Conservation (phyloP, 805 yeast species). For the Barnettozyma wickerhamii region DNA sequence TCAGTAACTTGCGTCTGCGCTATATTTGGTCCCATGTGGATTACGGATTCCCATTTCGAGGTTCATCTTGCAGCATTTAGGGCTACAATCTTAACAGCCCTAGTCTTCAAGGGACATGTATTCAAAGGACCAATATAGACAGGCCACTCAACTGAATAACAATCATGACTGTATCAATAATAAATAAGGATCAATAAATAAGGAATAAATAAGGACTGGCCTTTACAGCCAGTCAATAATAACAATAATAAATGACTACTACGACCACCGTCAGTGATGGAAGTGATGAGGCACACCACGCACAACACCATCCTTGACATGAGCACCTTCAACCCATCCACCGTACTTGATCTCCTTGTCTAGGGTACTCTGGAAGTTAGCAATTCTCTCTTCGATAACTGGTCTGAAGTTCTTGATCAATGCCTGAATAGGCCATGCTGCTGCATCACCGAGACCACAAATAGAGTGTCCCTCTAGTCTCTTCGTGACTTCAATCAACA, state of each 20-base stretch:
- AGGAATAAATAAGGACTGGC: constrained; percentile 8
- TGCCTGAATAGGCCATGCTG: constrained; percentile 93
- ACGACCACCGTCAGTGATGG: constrained; percentile 24
- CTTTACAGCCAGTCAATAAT: neutral
- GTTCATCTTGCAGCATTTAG: too few relatives aligned
- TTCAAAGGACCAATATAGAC: too few relatives aligned
- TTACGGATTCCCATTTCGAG: too few relatives aligned
- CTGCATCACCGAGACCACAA: constrained; percentile 90
- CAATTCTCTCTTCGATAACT: constrained; percentile 70
- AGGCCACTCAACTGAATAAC: too few relatives aligned
- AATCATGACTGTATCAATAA: constrained; percentile 6
- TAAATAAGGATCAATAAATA: constrained; percentile 7
- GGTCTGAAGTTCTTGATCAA: constrained; percentile 83
- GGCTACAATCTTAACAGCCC: too few relatives aligned
- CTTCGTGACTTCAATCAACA: constrained; percentile 78
- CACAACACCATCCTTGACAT: constrained; percentile 58
- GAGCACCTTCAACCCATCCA: constrained; percentile 70
- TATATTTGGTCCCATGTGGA: too few relatives aligned
- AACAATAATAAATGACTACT: too few relatives aligned
- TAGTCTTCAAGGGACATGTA: too few relatives aligned
- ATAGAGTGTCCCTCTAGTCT: constrained; percentile 90
- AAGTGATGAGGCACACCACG: constrained; percentile 46
- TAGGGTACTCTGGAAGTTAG: constrained; percentile 44
- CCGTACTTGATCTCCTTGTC: constrained; percentile 49
- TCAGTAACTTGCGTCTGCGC: too few relatives aligned